Conservation (phyloP, 371 early-diverging fungal genomes). For the Actinomortierella wolfii region DNA sequence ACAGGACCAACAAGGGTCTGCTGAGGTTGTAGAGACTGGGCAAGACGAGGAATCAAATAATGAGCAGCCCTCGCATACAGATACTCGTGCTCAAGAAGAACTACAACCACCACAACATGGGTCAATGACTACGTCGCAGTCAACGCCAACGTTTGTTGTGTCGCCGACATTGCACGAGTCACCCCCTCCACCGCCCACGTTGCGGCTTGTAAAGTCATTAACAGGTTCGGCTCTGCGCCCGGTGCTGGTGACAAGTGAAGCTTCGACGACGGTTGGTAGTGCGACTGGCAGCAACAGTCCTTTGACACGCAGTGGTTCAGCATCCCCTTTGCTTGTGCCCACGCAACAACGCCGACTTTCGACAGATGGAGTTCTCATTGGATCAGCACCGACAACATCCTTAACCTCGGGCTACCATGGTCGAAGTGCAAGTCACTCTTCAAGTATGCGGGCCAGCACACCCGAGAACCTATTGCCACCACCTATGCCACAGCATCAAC, state of each 20-base stretch:
- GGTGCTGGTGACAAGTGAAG: constrained; percentile 17
- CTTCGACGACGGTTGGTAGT: neutral
- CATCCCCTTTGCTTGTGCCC: neutral
- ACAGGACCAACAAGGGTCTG: too few relatives aligned
- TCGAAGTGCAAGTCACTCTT: too few relatives aligned
- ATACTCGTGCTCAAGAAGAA: constrained; percentile 1
- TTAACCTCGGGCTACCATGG: too few relatives aligned
- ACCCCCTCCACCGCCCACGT: constrained; percentile 14
- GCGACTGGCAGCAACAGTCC: neutral
- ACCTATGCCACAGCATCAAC: neutral
- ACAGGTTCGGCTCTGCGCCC: constrained; percentile 2
- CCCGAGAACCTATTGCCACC: neutral
- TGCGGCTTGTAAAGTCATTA: too few relatives aligned
- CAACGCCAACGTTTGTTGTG: neutral
- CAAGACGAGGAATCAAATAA: too few relatives aligned
- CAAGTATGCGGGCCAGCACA: neutral
- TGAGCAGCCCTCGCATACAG: too few relatives aligned
- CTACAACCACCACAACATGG: neutral
- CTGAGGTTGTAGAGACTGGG: too few relatives aligned
- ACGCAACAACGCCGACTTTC: neutral
- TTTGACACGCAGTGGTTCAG: constrained; percentile 1
- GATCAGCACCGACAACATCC: neutral
- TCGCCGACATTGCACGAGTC: constrained; percentile 3
- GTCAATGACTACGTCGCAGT: neutral
- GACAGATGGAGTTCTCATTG: neutral